Evolutionary conservation across 1,284 basidiomycete genomes (phyloP), one percentile per base, ranked within the genome.

Genomic region (Rhodotorula sp.): DNA sequence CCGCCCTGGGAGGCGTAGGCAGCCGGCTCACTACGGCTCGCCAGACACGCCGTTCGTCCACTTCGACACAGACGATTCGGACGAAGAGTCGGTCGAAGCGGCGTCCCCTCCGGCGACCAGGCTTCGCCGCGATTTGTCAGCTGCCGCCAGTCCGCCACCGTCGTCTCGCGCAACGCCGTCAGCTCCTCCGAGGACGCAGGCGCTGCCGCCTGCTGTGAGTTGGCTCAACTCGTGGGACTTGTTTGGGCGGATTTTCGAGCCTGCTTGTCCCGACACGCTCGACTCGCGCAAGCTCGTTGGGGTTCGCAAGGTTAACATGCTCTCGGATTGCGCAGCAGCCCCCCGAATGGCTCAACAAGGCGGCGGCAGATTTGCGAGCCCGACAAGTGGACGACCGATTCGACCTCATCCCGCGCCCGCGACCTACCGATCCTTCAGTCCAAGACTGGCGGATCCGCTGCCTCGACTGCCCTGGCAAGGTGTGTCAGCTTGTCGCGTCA

Each of bases 401-500:
- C 77, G 88, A 89, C 71, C 85, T 90, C 18, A 86, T 89, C n/a
- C 81, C 68, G 30, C 73, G 72, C 0, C 68, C 87, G 7, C 81
- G 81, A 62, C 77, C 78, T 28, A 85, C 87, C 18, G 83, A 84
- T 63, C 82, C 81, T 11, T 83, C 81, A 40, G 83, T 86, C 5
- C 70, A 78, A n/a, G 91, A 94, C 79, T 98, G 94, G 94, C 86
- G 94, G 28, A 86, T 97, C 77, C 94, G 92, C 80, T 99, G 95
- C 81, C 79, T 89, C 69, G 95, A 98, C 80, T 98, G 95, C 80
- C 92, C 92, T 72, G 92, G 91, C 77, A 94, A 94, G 85, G 92
- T 92, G n/a, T 58, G 73, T 60, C 44, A n/a, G 28, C n/a, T 28
- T 58, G 28, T 48, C 57, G 46, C 28, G 13, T 40, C 16, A 15